Base-by-base conservation (phyloP, 805 yeast genomes). In the Wickerhamiella azyma region DNA sequence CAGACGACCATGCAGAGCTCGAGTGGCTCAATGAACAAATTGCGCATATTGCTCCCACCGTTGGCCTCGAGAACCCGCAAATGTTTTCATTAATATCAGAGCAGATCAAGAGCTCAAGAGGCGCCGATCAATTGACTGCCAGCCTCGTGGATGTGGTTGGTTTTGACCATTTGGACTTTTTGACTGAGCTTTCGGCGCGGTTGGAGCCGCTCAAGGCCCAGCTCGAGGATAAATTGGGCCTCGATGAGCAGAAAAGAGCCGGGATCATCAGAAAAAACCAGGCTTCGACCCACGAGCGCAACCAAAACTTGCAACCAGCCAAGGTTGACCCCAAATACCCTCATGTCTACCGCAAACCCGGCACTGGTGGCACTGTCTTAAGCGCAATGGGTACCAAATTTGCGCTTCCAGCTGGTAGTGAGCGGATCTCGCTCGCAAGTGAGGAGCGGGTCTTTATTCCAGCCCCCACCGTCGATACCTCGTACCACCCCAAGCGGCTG, bases 391-490 rank as follows among this genome's bases (percentile, higher is more conserved):
- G 96, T 1, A 81, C 81, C 50, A 81, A 80, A 56, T 83, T 77
- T 55, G 67, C 80, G 1, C 67, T 92, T 10, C 98, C 98, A 0
- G 64, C 66, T 2, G 96, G 96, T 0, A 79, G 96, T 0, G 76
- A 79, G 1, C 52, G 69, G 5, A 50, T 48, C 9, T 52, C 59
- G 11, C 48, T 53, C 17, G 58, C 79, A 16, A 66, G 70, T 1
- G 75, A 79, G 56, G 98, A 92, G 59, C 94, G 89, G 56, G 76
- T 92, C 14, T 63, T 74, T 0, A 85, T 92, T 4, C 99, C 99
- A 0, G 75, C 77, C 38, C 62, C 70, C 4, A 62, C 63, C 1
- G 44, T 47, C 1, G 32, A 63, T 63, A 29, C 58, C 59, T 11
- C 56, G 54, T 35, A 74, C 70, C 52, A 67, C 67, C 47, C 57